Evolutionary conservation across 169 alveolate genomes (phyloP).

Genomic region (Plasmodium inui): DNA sequence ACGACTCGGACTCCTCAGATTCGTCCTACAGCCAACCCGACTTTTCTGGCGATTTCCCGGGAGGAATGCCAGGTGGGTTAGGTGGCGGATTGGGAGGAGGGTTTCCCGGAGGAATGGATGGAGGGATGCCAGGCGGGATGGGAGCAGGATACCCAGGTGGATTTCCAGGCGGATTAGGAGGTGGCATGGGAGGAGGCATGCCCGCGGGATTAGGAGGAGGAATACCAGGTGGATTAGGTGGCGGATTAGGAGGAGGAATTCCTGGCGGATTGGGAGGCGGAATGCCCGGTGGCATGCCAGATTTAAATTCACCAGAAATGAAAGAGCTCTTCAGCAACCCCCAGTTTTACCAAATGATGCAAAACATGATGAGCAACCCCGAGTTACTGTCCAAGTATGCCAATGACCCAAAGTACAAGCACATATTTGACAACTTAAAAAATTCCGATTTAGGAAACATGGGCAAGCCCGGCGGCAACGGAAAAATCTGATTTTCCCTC

Average conservation of each 20-base stretch:
- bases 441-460: slow-evolving; percentile 66
- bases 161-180: slow-evolving; percentile 80
- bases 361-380: slow-evolving; percentile 83
- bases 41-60: slow-evolving; percentile 77
- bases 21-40: slow-evolving; percentile 67
- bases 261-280: slow-evolving; percentile 84
- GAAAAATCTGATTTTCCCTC: not conserved
- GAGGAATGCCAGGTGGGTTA: slow-evolving; percentile 79
- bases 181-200: slow-evolving; percentile 81
- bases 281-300: slow-evolving; percentile 84
- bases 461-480: slow-evolving; percentile 26
- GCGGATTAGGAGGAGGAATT: slow-evolving; percentile 68
- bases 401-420: slow-evolving; percentile 80
- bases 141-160: slow-evolving; percentile 81
- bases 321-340: slow-evolving; percentile 61
- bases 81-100: slow-evolving; percentile 83
- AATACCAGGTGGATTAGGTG: not conserved
- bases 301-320: slow-evolving; percentile 75
- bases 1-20: slow-evolving; percentile 50
- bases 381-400: slow-evolving; percentile 78
- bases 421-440: slow-evolving; percentile 73
- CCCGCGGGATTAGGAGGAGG: slow-evolving; percentile 68
- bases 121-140: slow-evolving; percentile 80
- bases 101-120: slow-evolving; percentile 78
- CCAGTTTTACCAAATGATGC: slow-evolving; percentile 82